These are phyloP conservation scores for Xylaria acuta DNA, from an alignment of 495 filamentous ascomycete genomes.

Conservation along the genomic window DNA sequence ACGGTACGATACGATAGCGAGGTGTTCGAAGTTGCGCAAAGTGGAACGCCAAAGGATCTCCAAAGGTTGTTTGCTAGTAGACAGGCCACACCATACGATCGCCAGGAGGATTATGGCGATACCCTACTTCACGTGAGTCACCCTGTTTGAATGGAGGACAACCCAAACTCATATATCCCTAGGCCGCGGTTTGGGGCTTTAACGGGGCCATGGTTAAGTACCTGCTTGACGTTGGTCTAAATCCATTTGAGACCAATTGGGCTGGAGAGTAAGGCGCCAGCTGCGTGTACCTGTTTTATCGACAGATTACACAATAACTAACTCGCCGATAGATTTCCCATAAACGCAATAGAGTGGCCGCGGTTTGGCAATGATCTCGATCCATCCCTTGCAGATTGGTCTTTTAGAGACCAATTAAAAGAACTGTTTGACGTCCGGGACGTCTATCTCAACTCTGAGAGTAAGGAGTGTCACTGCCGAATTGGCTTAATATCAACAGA, in stretches of 20 bases:
- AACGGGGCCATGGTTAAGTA: constrained; percentile 22
- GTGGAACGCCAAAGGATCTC: constrained; percentile 16
- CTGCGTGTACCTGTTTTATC: background rate
- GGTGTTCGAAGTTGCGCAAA: background rate
- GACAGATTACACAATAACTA: background rate
- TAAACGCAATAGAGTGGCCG: background rate
- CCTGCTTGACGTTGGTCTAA: background rate
- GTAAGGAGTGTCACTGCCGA: background rate
- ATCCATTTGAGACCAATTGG: background rate
- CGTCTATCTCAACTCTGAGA: background rate
- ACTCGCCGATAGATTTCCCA: background rate
- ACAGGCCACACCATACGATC: constrained; percentile 29
- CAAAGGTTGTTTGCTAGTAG: constrained; percentile 25
- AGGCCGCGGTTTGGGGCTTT: background rate
- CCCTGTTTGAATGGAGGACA: background rate
- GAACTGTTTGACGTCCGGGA: background rate
- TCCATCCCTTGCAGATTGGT: background rate
- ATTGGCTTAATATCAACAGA: background rate
- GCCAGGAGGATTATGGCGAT: background rate
- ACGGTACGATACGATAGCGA: background rate
- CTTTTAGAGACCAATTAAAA: background rate
- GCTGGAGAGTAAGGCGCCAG: background rate
- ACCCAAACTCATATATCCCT: background rate
- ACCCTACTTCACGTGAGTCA: constrained; percentile 29
- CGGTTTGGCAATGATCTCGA: background rate